Base-by-base conservation (phyloP, 2,329 filamentous ascomycete species). In the Penicillium sp. region DNA sequence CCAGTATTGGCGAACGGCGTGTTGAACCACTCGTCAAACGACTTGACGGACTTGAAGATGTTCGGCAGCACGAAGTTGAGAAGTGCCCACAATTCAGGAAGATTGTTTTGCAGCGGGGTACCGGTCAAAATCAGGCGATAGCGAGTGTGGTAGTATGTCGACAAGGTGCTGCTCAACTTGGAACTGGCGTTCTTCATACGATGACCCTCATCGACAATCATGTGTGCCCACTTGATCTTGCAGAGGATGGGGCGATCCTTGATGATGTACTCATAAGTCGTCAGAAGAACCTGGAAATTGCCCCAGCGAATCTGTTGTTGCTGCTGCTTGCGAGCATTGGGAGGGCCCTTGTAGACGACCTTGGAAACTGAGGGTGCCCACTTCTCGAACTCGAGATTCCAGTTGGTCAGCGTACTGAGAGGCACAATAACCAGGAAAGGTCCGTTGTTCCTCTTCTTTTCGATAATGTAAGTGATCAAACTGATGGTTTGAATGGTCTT, bases 21-120 rank as follows among this genome's bases (percentile, higher is more conserved):
- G 75, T 98, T 99, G 87, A 99, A 99, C 95, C 95, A 99, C 76
- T 99, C 95, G 75, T 99, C 95, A 72, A 99, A 99, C 2, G 94
- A 98, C 75, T 95, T 97, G 62, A 94, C 92, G 2, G 95, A 98
- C 76, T 99, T 99, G 88, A 99, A 99, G 66, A 99, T 99, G 68
- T 92, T 98, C 3, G 95, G 95, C 50, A 99, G 82, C 41, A 97
- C 95, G 76, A 99, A 99, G 80, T 99, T 99, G 71, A 99, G 89
- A 82, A 99, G 89, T 27, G 95, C 92, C 95, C 95, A 99, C 69
- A 99, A 81, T 75, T 99, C 95, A 3, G 92, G 88, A 41, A 99
- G 82, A 74, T 98, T 99, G 81, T 99, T 99, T 78, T 99, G 94
- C 33, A 99, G 82, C 5, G 95, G 95, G 5, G 95, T 99, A 83